These are phyloP conservation scores for Phyllosticta capitalensis DNA, from an alignment of 2,329 filamentous ascomycete species.

Conservation along the genomic window DNA sequence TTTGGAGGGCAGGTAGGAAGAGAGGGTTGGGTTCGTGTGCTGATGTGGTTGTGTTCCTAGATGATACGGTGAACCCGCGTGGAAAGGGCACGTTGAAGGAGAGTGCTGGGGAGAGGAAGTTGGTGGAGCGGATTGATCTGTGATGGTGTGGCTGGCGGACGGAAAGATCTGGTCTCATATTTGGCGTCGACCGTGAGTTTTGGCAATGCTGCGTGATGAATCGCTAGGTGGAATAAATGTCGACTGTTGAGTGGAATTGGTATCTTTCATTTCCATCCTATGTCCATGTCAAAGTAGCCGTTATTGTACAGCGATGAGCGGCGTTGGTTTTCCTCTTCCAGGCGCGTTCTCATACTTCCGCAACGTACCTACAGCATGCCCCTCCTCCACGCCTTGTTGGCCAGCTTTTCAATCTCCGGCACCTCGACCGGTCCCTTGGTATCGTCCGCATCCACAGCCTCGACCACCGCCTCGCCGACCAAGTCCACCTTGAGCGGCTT, in stretches of 20 bases:
- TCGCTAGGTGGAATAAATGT: too few relatives aligned
- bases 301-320: too few relatives aligned
- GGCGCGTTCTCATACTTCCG: too few relatives aligned
- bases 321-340: too few relatives aligned
- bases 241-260: too few relatives aligned
- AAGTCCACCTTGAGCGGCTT: conserved; percentile 83
- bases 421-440: conserved; percentile 70
- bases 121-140: neutral
- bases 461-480: conserved; percentile 82
- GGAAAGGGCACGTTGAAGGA: neutral
- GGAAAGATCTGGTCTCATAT: too few relatives aligned
- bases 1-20: neutral
- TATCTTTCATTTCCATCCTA: too few relatives aligned
- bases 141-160: neutral
- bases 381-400: conserved; percentile 76
- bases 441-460: conserved; percentile 66
- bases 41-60: neutral
- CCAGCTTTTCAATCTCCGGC: conserved; percentile 70
- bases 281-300: too few relatives aligned
- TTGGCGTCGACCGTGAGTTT: too few relatives aligned
- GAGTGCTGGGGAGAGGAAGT: neutral
- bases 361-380: conserved; percentile 59
- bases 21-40: neutral
- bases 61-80: neutral
- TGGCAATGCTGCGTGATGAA: too few relatives aligned